Percentiles rank a stretch among this genome's conserved stretches.
Conservation (phyloP, 441 rosid genomes). For the Corymbia citriodora region DNA sequence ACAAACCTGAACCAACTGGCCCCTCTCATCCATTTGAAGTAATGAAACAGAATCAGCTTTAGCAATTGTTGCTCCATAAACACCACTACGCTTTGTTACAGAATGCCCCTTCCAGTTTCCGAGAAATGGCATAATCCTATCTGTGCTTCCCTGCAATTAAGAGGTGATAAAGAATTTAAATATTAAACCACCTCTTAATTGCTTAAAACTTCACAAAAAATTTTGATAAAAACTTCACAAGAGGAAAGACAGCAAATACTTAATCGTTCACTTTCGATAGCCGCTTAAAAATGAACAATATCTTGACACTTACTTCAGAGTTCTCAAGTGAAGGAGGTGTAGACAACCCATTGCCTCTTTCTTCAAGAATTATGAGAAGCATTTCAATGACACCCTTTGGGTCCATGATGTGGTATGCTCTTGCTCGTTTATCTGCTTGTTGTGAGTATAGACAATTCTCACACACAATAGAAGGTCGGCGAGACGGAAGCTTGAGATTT, state of each 20-base stretch:
- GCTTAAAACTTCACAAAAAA: no score
- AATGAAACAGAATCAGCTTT: slow-evolving; percentile 52
- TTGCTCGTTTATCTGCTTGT: slow-evolving; percentile 58
- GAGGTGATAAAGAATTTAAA: no score
- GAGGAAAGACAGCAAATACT: not conserved
- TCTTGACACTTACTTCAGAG: slow-evolving; percentile 23
- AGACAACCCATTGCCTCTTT: slow-evolving; percentile 34
- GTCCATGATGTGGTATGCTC: slow-evolving; percentile 91
- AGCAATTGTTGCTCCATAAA: slow-evolving; percentile 80
- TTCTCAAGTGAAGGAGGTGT: slow-evolving; percentile 47
- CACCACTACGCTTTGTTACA: slow-evolving; percentile 72
- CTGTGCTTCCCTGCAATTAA: slow-evolving; percentile 35
- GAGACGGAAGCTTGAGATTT: slow-evolving; percentile 83
- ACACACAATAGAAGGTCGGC: slow-evolving; percentile 69
- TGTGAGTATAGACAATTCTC: slow-evolving; percentile 80
- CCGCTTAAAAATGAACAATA: not conserved
- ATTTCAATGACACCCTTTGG: slow-evolving; percentile 79
- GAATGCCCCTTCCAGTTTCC: slow-evolving; percentile 93
- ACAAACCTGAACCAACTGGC: slow-evolving; percentile 64
- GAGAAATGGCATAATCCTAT: slow-evolving; percentile 58
- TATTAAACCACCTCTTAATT: no score
- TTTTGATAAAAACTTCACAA: no score
- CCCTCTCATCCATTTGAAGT: slow-evolving; percentile 60
- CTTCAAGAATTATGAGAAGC: slow-evolving; percentile 81
- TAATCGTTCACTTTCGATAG: not conserved